A percentile compares a stretch with the other conserved stretches of the same genome.
Conservation (phyloP, 179 eudicot species). For the Beta lomatogona region DNA sequence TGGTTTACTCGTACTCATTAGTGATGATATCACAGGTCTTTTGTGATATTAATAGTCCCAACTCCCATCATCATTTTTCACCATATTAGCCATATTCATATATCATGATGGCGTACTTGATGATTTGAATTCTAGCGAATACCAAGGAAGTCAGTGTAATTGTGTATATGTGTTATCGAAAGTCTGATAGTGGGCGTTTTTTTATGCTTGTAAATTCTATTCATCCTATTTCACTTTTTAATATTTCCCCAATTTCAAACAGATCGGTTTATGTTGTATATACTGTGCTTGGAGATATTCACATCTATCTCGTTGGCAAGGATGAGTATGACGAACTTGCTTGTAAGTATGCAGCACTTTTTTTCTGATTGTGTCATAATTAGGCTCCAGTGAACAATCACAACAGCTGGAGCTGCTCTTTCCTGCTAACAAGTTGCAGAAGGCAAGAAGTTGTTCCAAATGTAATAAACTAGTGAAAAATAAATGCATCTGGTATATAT, state of each 20-base stretch:
- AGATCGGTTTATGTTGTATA: conserved; percentile 95
- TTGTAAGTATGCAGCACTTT: conserved; percentile 54
- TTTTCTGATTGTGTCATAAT: not conserved
- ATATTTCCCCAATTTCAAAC: conserved; percentile 24
- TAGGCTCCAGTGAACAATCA: not conserved
- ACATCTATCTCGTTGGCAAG: conserved; percentile 90
- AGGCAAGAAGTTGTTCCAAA: not conserved
- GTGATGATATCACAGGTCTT: not conserved
- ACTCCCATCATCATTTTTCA: not conserved
- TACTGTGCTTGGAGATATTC: conserved; percentile 93
- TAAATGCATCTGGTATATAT: too few relatives aligned
- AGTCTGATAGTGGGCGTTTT: not conserved
- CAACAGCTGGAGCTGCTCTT: not conserved
- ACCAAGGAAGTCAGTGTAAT: not conserved
- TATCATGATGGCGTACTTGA: not conserved
- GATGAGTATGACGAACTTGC: conserved; percentile 98
- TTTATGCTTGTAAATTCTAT: not conserved
- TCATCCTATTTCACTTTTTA: not conserved
- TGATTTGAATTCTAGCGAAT: not conserved
- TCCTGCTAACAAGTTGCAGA: not conserved
- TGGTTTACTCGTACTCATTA: not conserved
- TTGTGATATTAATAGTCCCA: not conserved
- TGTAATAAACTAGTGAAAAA: not conserved
- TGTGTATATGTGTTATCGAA: not conserved
- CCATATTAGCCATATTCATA: not conserved